phyloP scores from a whole-genome alignment of 2,329 filamentous ascomycete genomes.

The Meredithiella fracta region DNA sequence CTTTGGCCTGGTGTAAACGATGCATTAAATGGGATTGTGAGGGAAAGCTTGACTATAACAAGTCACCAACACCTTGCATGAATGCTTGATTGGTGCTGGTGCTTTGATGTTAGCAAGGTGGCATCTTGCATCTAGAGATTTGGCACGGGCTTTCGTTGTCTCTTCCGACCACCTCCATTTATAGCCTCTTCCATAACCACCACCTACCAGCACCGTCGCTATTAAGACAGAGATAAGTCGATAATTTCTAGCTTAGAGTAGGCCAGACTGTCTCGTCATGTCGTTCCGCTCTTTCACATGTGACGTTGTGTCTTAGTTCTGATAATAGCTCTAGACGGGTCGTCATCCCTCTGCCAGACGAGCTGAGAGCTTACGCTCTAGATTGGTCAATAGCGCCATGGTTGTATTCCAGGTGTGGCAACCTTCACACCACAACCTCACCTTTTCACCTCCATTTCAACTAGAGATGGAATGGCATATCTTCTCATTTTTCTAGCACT shows the following conservation, averaged over 20 bases:
- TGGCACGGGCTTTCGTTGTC: not conserved
- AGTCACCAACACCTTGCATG: not conserved
- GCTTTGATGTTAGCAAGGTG: not conserved
- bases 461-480: not conserved
- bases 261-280: too few species aligned
- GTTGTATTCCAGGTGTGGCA: not conserved
- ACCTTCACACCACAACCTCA: not conserved
- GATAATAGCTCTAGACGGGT: too few species aligned
- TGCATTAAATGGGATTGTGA: too few species aligned
- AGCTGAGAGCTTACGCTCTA: not conserved
- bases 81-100: too few species aligned
- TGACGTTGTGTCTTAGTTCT: not conserved
- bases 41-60: too few species aligned
- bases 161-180: constrained; percentile 1
- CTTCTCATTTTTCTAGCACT: not conserved
- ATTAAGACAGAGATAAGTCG: not conserved
- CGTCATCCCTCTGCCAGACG: not conserved
- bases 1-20: too few species aligned
- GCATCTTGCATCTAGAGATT: not conserved
- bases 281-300: not conserved
- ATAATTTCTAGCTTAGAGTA: too few species aligned
- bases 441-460: not conserved
- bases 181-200: not conserved
- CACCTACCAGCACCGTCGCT: too few species aligned
- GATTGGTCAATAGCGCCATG: not conserved